Evolutionary conservation across 768 basidiomycete species (phyloP).

Genomic region (Saitozyma sp.): DNA sequence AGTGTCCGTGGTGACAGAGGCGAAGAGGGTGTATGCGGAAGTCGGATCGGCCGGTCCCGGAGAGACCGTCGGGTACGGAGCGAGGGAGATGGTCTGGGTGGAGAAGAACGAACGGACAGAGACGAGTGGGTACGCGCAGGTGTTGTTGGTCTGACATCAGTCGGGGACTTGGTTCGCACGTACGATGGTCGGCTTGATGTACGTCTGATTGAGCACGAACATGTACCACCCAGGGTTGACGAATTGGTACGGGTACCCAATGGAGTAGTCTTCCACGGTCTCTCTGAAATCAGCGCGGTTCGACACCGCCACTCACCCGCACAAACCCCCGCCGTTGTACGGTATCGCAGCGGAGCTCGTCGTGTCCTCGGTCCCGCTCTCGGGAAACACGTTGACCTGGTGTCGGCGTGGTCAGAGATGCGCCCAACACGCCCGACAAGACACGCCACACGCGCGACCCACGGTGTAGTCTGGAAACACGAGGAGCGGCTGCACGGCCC

Average conservation of each 20-base stretch:
- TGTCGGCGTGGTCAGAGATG: slow-evolving; percentile 2
- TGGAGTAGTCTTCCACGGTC: slow-evolving; percentile 27
- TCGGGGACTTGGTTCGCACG: slow-evolving; percentile 12
- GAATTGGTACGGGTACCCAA: slow-evolving; percentile 41
- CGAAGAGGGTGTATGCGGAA: slow-evolving; percentile 39
- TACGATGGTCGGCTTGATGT: slow-evolving; percentile 42
- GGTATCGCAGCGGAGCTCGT: slow-evolving; percentile 17
- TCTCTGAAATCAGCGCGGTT: slow-evolving; percentile 12
- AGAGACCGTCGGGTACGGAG: slow-evolving; percentile 29
- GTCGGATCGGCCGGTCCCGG: slow-evolving; percentile 22
- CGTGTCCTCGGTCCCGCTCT: slow-evolving; percentile 26
- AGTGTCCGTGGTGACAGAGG: slow-evolving; percentile 21
- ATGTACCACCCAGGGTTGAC: slow-evolving; percentile 47
- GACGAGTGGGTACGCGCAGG: slow-evolving; percentile 21
- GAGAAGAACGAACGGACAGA: slow-evolving; percentile 45
- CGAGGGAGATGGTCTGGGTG: slow-evolving; percentile 38
- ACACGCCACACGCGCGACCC: slow-evolving; percentile 6
- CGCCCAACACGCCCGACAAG: not conserved
- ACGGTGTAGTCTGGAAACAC: slow-evolving; percentile 46
- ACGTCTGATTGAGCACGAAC: slow-evolving; percentile 51
- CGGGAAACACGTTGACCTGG: slow-evolving; percentile 45
- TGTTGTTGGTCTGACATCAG: slow-evolving; percentile 16
- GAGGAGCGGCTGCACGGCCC: slow-evolving; percentile 45
- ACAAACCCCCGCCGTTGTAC: slow-evolving; percentile 33
- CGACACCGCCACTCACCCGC: slow-evolving; percentile 29